Percentiles rank a stretch among this genome's conserved stretches.
Conservation (phyloP, 2,329 filamentous ascomycete genomes). For the Orbilia brochopaga region DNA sequence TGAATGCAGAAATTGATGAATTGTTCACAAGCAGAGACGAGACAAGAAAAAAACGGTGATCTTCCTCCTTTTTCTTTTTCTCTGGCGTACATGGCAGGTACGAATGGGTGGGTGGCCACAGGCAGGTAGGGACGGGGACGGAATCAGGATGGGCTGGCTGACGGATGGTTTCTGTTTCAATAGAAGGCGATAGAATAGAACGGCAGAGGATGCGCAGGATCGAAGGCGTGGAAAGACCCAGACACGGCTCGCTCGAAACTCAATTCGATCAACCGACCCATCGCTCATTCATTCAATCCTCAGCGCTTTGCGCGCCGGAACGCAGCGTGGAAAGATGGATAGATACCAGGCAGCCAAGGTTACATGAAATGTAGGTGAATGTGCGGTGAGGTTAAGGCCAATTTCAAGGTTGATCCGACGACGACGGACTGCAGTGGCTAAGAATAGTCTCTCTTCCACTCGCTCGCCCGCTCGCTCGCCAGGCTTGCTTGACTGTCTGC, state of each 20-base stretch:
- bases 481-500: no score
- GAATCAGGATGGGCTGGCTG: no score
- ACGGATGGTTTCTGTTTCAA: no score
- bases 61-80: neutral
- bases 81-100: constrained; percentile 7
- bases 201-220: no score
- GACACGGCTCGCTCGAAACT: no score
- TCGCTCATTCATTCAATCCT: neutral
- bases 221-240: no score
- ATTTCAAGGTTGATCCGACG: constrained; percentile 4
- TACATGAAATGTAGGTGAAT: constrained; percentile 8
- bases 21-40: neutral
- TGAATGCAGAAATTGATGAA: no score
- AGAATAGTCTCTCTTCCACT: no score
- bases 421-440: neutral
- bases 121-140: no score
- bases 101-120: neutral
- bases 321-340: constrained; percentile 24
- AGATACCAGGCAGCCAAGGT: constrained; percentile 43
- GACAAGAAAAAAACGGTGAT: no score
- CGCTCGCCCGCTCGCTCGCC: neutral
- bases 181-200: no score
- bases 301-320: constrained; percentile 16
- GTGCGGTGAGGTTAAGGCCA: neutral
- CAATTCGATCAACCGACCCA: no score